Percentiles rank a stretch among this genome's conserved stretches.
phyloP scores from a whole-genome alignment of 2,329 filamentous ascomycete species.

The Calycina marina region DNA sequence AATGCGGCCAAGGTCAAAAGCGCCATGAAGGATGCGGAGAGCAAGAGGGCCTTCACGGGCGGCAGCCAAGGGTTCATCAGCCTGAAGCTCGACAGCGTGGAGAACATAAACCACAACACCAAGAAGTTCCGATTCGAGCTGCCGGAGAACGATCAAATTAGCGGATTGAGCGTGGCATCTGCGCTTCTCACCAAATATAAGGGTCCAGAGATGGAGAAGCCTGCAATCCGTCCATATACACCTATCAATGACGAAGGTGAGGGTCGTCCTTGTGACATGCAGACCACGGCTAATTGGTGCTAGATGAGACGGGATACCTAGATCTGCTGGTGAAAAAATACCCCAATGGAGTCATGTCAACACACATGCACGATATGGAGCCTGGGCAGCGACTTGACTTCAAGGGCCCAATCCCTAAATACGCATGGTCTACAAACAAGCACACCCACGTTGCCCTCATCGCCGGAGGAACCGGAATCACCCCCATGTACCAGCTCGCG shows the following conservation, averaged over 20 bases:
- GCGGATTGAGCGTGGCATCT: constrained; percentile 69
- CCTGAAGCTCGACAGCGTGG: constrained; percentile 63
- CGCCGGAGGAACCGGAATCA: constrained; percentile 95
- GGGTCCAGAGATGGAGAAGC: constrained; percentile 68
- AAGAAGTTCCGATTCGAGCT: constrained; percentile 85
- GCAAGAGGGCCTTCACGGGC: constrained; percentile 50
- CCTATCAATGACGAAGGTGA: constrained; percentile 73
- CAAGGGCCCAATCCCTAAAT: constrained; percentile 94
- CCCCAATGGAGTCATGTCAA: constrained; percentile 79
- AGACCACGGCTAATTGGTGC: constrained; percentile 10
- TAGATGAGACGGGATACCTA: constrained; percentile 63
- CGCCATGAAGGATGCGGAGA: constrained; percentile 42
- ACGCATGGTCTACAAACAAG: constrained; percentile 81
- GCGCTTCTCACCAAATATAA: constrained; percentile 88
- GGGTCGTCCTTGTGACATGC: no score
- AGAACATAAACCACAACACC: constrained; percentile 83
- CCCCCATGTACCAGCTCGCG: constrained; percentile 92
- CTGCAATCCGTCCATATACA: constrained; percentile 83
- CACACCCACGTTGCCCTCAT: constrained; percentile 77
- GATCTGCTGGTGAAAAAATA: constrained; percentile 91
- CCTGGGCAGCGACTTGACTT: constrained; percentile 74
- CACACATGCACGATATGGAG: constrained; percentile 70
- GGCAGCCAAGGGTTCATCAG: constrained; percentile 82
- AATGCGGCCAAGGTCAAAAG: constrained; percentile 37
- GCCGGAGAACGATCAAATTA: constrained; percentile 69